These are phyloP conservation scores for Calonectria ilicicola DNA, from an alignment of 2,329 filamentous ascomycete genomes.

Conservation along the genomic window DNA sequence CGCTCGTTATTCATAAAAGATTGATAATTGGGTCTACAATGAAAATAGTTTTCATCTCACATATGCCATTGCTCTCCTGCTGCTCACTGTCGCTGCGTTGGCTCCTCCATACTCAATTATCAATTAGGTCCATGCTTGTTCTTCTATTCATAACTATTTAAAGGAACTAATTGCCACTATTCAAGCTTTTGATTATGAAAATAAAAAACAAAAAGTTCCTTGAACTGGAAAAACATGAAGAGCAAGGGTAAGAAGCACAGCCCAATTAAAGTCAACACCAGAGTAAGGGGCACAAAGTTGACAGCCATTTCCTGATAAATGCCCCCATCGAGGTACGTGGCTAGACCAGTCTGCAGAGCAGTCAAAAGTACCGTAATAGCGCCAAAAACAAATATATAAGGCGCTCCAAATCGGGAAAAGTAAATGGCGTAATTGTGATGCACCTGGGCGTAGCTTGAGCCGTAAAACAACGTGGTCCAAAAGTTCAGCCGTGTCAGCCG, in stretches of 20 bases:
- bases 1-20: neutral
- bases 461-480: slow-evolving; percentile 6
- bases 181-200: neutral
- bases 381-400: slow-evolving; percentile 27
- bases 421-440: slow-evolving; percentile 22
- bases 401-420: slow-evolving; percentile 21
- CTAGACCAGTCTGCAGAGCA: slow-evolving; percentile 16
- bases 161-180: neutral
- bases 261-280: slow-evolving; percentile 12
- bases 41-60: neutral
- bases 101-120: neutral
- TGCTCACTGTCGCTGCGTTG: too few species aligned
- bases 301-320: slow-evolving; percentile 1
- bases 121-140: neutral
- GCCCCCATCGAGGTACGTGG: neutral
- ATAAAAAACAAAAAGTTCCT: neutral
- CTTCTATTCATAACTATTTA: neutral
- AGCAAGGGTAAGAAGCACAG: slow-evolving; percentile 9
- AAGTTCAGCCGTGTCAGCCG: slow-evolving; percentile 49
- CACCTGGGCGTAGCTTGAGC: slow-evolving; percentile 12
- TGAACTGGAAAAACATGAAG: slow-evolving; percentile 7
- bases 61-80: too few species aligned
- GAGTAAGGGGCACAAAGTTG: slow-evolving; percentile 10
- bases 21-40: neutral
- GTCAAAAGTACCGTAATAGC: slow-evolving; percentile 20